Evolutionary conservation across 257 asterid genomes (phyloP).

Genomic region (Ballota nigra): DNA sequence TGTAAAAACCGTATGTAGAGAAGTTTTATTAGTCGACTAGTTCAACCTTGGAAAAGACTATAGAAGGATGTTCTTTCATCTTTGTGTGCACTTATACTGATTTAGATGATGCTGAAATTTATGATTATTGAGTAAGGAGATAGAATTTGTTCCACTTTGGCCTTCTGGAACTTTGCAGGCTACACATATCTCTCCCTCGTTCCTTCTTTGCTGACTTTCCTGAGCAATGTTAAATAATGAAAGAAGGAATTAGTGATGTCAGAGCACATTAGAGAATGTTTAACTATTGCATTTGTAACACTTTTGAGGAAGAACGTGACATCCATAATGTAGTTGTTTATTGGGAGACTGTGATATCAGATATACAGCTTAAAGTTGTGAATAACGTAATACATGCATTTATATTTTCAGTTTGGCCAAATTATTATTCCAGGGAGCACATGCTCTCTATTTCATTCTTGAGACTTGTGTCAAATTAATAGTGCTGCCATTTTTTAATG

Average conservation of each 20-base stretch:
- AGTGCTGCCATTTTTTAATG: not conserved
- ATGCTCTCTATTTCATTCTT: not conserved
- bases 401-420: not conserved
- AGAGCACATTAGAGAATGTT: not conserved
- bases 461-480: not conserved
- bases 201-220: not conserved
- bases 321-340: not conserved
- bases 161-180: too few relatives aligned
- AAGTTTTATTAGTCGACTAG: not conserved
- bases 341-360: too few relatives aligned
- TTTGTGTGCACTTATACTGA: not conserved
- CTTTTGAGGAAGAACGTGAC: not conserved
- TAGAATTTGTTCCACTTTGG: not conserved
- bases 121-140: not conserved
- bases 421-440: not conserved
- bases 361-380: not conserved
- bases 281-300: not conserved
- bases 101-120: too few relatives aligned
- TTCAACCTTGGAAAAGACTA: not conserved
- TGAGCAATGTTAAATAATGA: not conserved
- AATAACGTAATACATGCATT: not conserved
- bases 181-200: too few relatives aligned
- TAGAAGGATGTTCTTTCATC: not conserved
- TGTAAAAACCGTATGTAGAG: too few relatives aligned
- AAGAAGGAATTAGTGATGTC: too few relatives aligned